Percentiles rank a stretch among this genome's conserved stretches.
These are phyloP conservation scores for Mitragyna speciosa DNA, from an alignment of 257 asterid genomes.

Conservation along the genomic window DNA sequence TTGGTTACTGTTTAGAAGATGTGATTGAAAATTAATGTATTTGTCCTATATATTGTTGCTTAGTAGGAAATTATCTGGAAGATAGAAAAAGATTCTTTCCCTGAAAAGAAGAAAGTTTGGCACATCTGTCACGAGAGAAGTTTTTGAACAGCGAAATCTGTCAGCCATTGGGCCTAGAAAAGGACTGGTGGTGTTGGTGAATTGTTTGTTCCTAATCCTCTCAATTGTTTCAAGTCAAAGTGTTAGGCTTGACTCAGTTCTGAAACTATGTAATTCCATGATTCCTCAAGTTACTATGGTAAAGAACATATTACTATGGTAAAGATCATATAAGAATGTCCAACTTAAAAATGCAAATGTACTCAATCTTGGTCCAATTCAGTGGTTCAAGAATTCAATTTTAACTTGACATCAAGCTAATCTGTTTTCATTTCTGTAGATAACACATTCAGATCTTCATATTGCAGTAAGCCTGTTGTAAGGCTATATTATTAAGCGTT, in stretches of 20 bases:
- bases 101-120: slow-evolving; percentile 43
- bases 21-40: slow-evolving; percentile 15
- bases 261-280: neutral
- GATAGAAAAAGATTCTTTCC: slow-evolving; percentile 37
- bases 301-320: neutral
- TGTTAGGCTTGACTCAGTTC: neutral
- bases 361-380: neutral
- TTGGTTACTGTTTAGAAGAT: neutral
- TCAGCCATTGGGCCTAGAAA: slow-evolving; percentile 18
- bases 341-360: neutral
- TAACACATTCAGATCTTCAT: too few relatives aligned
- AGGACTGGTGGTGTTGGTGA: slow-evolving; percentile 7
- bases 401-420: too few relatives aligned
- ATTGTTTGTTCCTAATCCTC: neutral
- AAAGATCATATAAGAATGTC: neutral
- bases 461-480: too few relatives aligned
- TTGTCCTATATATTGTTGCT: slow-evolving; percentile 27
- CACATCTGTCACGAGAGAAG: slow-evolving; percentile 49
- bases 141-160: slow-evolving; percentile 19
- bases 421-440: too few relatives aligned
- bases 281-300: neutral
- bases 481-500: too few relatives aligned
- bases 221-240: neutral
- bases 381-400: too few relatives aligned
- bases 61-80: slow-evolving; percentile 1